Evolutionary conservation across 768 basidiomycete species (phyloP).

Genomic region (Russula sp.): DNA sequence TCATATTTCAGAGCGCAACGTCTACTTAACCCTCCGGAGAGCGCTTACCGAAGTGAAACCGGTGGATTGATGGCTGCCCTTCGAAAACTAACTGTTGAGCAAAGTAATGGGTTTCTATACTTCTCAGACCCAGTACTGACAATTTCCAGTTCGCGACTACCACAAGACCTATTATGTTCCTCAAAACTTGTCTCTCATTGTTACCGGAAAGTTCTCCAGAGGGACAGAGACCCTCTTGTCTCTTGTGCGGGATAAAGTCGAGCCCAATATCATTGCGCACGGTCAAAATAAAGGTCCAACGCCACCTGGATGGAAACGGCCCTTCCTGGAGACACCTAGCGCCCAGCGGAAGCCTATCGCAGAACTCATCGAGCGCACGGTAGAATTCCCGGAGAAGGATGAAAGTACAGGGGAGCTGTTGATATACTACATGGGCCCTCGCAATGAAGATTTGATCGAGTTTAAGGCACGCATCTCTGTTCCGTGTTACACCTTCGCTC

Average conservation of each 20-base stretch:
- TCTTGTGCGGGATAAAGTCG: constrained; percentile 78
- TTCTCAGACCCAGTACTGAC: constrained; percentile 20
- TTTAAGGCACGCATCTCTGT: constrained; percentile 49
- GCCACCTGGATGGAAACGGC: constrained; percentile 86
- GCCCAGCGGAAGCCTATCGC: constrained; percentile 55
- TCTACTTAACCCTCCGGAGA: constrained; percentile 72
- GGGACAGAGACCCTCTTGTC: constrained; percentile 73
- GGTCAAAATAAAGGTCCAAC: constrained; percentile 64
- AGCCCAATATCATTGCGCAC: constrained; percentile 76
- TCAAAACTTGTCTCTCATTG: constrained; percentile 87
- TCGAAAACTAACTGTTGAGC: constrained; percentile 77
- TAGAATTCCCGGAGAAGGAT: constrained; percentile 96
- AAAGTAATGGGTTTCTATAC: constrained; percentile 54
- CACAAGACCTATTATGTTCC: constrained; percentile 90
- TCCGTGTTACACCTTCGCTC: constrained; percentile 2
- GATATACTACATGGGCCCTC: constrained; percentile 76
- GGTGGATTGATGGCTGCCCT: constrained; percentile 94
- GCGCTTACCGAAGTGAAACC: constrained; percentile 94
- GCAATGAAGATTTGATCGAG: constrained; percentile 65
- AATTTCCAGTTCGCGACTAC: constrained; percentile 75
- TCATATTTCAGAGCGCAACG: constrained; percentile 60
- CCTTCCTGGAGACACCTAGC: constrained; percentile 86
- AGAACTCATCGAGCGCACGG: constrained; percentile 53
- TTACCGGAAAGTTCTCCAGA: constrained; percentile 79
- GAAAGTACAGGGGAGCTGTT: constrained; percentile 89